phyloP scores from a whole-genome alignment of 371 early-diverging fungal genomes.

The Apophysomyces sp. region DNA sequence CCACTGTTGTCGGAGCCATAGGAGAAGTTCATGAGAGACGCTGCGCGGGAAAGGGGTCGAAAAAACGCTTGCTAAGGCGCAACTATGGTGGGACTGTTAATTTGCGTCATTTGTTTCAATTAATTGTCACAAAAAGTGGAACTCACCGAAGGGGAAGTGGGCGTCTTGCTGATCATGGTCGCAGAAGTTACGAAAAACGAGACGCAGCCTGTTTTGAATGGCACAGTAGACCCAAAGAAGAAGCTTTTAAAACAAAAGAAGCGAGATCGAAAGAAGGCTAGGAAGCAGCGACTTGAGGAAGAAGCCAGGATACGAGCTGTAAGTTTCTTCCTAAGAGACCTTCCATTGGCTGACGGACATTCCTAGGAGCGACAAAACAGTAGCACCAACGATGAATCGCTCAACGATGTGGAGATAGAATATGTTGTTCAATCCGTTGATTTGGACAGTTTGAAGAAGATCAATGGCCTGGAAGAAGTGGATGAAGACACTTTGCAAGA shows the following conservation, averaged over 20 bases:
- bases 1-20: slow-evolving; percentile 68
- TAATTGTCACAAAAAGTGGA: not conserved
- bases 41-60: not conserved
- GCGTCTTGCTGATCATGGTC: not conserved
- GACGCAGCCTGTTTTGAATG: not conserved
- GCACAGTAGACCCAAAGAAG: not conserved
- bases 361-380: slow-evolving; percentile 19
- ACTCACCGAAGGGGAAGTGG: not conserved
- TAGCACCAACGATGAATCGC: slow-evolving; percentile 17
- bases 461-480: slow-evolving; percentile 27
- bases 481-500: slow-evolving; percentile 40
- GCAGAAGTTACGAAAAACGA: not conserved
- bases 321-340: slow-evolving; percentile 6
- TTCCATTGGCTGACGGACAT: not conserved
- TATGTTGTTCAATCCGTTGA: slow-evolving; percentile 47
- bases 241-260: not conserved
- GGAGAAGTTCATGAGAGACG: slow-evolving; percentile 49
- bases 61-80: no score
- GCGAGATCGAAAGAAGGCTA: slow-evolving; percentile 18
- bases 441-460: slow-evolving; percentile 25
- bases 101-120: no score
- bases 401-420: slow-evolving; percentile 46
- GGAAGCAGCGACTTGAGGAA: slow-evolving; percentile 31
- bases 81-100: no score
- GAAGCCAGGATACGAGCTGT: slow-evolving; percentile 39